phyloP scores from a whole-genome alignment of 768 basidiomycete genomes.

The Leccinum boreale region DNA sequence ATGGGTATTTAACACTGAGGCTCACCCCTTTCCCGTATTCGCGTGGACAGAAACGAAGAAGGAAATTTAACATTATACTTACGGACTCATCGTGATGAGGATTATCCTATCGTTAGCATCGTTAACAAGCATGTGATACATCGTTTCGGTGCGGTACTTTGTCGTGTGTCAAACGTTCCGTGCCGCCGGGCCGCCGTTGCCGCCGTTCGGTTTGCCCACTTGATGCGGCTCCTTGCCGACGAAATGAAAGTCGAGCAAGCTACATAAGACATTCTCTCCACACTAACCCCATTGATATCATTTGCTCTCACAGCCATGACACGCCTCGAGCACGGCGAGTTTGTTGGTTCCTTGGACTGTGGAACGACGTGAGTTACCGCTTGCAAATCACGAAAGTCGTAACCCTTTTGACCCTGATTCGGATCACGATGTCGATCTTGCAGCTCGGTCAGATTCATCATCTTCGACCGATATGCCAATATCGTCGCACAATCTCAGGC shows the following conservation, averaged over 20 bases:
- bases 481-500: constrained; percentile 86
- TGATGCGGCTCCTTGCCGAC: not conserved
- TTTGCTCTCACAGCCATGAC: constrained; percentile 25
- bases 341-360: constrained; percentile 91
- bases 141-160: not conserved
- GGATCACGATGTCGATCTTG: not conserved
- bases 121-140: not conserved
- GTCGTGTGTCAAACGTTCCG: not conserved
- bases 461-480: constrained; percentile 85
- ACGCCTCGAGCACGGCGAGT: constrained; percentile 61
- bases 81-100: too few relatives aligned
- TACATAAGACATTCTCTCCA: constrained; percentile 11
- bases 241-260: not conserved
- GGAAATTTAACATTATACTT: constrained; percentile 27
- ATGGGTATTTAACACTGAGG: constrained; percentile 69
- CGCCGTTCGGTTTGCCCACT: too few relatives aligned
- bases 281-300: not conserved
- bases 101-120: not conserved
- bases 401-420: not conserved
- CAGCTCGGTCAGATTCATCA: constrained; percentile 88
- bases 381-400: not conserved
- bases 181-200: not conserved
- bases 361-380: constrained; percentile 76
- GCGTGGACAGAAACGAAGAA: constrained; percentile 56
- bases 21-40: constrained; percentile 75